Evolutionary conservation across 163 green algal species (phyloP).

Genomic region (Chlamydomonas reinhardtii): DNA sequence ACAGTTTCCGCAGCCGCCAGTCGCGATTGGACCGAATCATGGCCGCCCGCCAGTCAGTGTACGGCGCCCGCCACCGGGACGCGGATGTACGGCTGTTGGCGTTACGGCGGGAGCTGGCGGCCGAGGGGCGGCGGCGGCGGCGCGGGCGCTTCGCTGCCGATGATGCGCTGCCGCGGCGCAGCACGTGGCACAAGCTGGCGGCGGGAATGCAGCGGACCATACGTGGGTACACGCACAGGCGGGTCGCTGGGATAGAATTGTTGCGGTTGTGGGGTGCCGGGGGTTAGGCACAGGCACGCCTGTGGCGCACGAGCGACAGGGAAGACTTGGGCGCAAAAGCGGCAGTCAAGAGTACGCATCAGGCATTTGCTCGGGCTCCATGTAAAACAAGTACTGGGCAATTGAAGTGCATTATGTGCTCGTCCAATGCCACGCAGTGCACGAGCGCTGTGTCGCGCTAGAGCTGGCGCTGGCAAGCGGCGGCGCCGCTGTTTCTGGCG

Average conservation of each 20-base stretch:
- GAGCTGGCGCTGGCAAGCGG: neutral
- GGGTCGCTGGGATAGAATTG: no score
- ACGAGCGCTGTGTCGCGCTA: constrained; percentile 6
- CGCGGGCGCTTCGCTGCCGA: constrained; percentile 27
- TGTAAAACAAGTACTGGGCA: no score
- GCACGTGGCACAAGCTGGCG: constrained; percentile 43
- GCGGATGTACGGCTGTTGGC: constrained; percentile 36
- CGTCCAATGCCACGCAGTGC: neutral
- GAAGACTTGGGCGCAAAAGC: no score
- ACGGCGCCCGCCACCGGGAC: constrained; percentile 34
- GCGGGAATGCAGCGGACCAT: neutral
- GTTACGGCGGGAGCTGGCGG: constrained; percentile 31
- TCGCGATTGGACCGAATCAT: neutral
- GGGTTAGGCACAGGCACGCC: no score
- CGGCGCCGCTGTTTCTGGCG: neutral
- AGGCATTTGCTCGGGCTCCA: no score
- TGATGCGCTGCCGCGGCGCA: constrained; percentile 35
- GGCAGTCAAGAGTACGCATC: no score
- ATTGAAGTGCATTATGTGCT: neutral
- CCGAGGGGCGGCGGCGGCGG: constrained; percentile 13
- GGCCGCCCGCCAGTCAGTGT: neutral
- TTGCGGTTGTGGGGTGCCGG: no score
- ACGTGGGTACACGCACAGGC: neutral
- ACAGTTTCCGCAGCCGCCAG: constrained; percentile 34
- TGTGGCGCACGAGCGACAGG: no score